Conservation (phyloP, 208 protist genomes). For the Giardia muris region DNA sequence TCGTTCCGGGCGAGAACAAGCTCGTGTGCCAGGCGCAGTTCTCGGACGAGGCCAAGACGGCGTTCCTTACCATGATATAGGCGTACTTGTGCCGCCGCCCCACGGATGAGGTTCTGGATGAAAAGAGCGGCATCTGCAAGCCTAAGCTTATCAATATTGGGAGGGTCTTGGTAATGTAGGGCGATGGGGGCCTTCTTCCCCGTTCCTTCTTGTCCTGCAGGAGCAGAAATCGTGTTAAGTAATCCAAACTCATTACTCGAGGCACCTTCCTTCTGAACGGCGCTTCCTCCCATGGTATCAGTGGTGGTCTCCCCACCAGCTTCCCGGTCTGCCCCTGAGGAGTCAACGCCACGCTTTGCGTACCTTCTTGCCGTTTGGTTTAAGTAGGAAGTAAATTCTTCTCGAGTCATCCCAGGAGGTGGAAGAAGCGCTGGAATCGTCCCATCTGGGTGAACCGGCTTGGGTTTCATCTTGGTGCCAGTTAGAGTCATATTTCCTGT, state of each 20-base stretch:
- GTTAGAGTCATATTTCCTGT: not conserved
- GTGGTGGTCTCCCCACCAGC: not conserved
- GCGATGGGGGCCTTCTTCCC: not conserved
- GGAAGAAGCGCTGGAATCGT: not conserved
- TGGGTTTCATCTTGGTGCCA: not conserved
- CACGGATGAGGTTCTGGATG: constrained; percentile 23
- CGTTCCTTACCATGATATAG: constrained; percentile 20
- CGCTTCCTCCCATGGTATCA: not conserved
- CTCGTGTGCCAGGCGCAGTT: constrained; percentile 6
- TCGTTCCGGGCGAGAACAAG: not conserved
- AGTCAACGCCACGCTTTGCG: no score
- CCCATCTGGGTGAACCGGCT: not conserved
- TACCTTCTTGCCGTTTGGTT: no score
- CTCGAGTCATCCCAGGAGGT: not conserved
- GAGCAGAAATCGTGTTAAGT: not conserved
- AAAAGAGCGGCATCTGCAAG: constrained; percentile 1
- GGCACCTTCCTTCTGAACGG: not conserved
- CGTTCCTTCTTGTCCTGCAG: not conserved
- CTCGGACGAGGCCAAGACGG: constrained; percentile 1
- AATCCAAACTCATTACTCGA: not conserved
- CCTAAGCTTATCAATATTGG: constrained; percentile 1
- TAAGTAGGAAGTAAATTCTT: not conserved
- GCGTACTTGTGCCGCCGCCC: not conserved
- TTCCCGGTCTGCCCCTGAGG: not conserved
- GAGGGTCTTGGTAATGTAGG: not conserved